Percentiles rank a stretch among this genome's conserved stretches.
phyloP scores from a whole-genome alignment of 306 rosid genomes.

The Psophocarpus tetragonolobus region DNA sequence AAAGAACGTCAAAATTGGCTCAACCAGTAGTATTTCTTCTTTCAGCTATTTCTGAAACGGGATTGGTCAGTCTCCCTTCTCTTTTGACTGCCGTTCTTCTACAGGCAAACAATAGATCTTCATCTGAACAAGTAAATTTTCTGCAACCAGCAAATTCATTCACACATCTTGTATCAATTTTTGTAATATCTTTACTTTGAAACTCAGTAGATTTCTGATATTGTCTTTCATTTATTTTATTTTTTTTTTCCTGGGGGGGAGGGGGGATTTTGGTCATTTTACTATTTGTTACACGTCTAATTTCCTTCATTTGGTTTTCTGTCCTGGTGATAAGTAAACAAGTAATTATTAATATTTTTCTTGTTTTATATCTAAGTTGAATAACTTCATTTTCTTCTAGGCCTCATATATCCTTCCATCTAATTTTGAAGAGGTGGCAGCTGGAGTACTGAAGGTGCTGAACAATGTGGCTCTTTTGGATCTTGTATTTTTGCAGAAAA shows the following conservation, averaged over 20 bases:
- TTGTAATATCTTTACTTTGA: background rate
- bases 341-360: slow-evolving; percentile 15
- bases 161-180: slow-evolving; percentile 2
- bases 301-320: slow-evolving; percentile 13
- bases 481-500: slow-evolving; percentile 82
- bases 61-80: slow-evolving; percentile 94
- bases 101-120: slow-evolving; percentile 90
- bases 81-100: slow-evolving; percentile 89
- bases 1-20: slow-evolving; percentile 48
- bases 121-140: slow-evolving; percentile 79
- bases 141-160: slow-evolving; percentile 26
- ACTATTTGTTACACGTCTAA: background rate
- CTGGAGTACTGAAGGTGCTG: slow-evolving; percentile 94
- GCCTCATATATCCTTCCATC: slow-evolving; percentile 84
- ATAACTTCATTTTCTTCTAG: slow-evolving; percentile 50
- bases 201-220: slow-evolving; percentile 26
- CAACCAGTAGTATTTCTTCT: slow-evolving; percentile 78
- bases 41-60: slow-evolving; percentile 86
- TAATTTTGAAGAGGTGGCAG: slow-evolving; percentile 97
- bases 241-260: too few species aligned
- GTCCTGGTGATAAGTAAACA: slow-evolving; percentile 4
- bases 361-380: slow-evolving; percentile 30
- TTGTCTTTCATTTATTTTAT: background rate
- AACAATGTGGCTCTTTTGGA: slow-evolving; percentile 93
- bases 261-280: slow-evolving; percentile 13